Conservation (phyloP, 2,329 filamentous ascomycete species). For the Nemania sp. region DNA sequence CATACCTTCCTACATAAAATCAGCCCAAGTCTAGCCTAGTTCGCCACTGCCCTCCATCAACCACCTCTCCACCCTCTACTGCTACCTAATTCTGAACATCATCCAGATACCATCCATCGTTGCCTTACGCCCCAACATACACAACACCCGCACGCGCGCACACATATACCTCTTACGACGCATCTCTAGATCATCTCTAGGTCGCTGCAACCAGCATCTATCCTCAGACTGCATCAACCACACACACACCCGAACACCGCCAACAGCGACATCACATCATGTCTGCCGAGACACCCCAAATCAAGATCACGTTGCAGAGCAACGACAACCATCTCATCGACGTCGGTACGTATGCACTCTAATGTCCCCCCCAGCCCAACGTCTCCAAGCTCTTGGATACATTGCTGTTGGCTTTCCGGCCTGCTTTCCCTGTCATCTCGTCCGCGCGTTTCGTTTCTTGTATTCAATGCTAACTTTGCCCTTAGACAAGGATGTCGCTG, state of each 20-base stretch:
- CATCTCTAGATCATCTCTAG: conserved; percentile 10
- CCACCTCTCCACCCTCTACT: no score
- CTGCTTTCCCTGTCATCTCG: no score
- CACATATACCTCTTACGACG: conserved; percentile 14
- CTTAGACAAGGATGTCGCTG: conserved; percentile 78
- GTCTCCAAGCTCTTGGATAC: no score
- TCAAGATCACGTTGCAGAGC: conserved; percentile 55
- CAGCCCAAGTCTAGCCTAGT: no score
- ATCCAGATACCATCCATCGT: not conserved
- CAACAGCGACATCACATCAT: no score
- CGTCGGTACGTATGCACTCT: conserved; percentile 48
- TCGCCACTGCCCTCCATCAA: no score
- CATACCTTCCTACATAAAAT: no score
- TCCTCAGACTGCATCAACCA: not conserved
- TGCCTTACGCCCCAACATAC: not conserved
- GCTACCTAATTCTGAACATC: no score
- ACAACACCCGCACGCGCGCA: no score
- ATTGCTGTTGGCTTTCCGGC: no score
- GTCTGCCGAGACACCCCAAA: conserved; percentile 20
- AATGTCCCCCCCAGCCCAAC: no score
- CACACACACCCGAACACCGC: not conserved
- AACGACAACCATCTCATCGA: conserved; percentile 55
- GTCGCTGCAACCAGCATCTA: not conserved
- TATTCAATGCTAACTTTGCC: conserved; percentile 25
- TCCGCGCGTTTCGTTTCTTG: not conserved